Percentiles rank a stretch among this genome's conserved stretches.
Conservation (phyloP, 108 stramenopile genomes). For the Fistulifera pelliculosa region DNA sequence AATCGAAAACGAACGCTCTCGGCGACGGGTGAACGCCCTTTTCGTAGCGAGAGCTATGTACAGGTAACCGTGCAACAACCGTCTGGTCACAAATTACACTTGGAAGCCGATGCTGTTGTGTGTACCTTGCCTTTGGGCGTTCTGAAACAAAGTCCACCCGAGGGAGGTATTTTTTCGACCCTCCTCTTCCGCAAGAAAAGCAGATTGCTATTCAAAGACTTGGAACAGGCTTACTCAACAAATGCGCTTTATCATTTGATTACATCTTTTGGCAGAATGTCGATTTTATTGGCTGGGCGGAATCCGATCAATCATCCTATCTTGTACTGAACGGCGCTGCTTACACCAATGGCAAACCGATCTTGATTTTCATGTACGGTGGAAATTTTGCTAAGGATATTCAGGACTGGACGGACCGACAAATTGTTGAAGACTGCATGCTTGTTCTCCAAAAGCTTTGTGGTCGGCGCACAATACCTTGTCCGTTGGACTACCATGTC, state of each 20-base stretch:
- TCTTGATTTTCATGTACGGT: slow-evolving; percentile 69
- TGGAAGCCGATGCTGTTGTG: slow-evolving; percentile 75
- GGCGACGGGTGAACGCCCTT: slow-evolving; percentile 2
- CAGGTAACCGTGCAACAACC: slow-evolving; percentile 17
- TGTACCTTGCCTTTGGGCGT: slow-evolving; percentile 84
- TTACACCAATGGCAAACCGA: slow-evolving; percentile 42
- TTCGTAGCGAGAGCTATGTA: slow-evolving; percentile 6
- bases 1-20: neutral
- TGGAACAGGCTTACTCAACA: slow-evolving; percentile 83
- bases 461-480: slow-evolving; percentile 27
- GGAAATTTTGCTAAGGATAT: slow-evolving; percentile 60
- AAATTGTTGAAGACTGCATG: slow-evolving; percentile 59
- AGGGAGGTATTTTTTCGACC: neutral
- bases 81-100: slow-evolving; percentile 26
- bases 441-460: slow-evolving; percentile 50
- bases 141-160: slow-evolving; percentile 28
- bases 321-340: slow-evolving; percentile 40
- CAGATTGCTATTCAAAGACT: slow-evolving; percentile 61
- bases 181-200: slow-evolving; percentile 57
- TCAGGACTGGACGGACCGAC: slow-evolving; percentile 48
- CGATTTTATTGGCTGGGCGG: slow-evolving; percentile 66
- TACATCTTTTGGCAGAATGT: slow-evolving; percentile 67
- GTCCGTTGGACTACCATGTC: slow-evolving; percentile 59
- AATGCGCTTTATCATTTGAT: slow-evolving; percentile 71
- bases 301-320: slow-evolving; percentile 32